These are phyloP conservation scores for Colletotrichum sp. DNA, from an alignment of 2,329 filamentous ascomycete genomes.

Conservation along the genomic window DNA sequence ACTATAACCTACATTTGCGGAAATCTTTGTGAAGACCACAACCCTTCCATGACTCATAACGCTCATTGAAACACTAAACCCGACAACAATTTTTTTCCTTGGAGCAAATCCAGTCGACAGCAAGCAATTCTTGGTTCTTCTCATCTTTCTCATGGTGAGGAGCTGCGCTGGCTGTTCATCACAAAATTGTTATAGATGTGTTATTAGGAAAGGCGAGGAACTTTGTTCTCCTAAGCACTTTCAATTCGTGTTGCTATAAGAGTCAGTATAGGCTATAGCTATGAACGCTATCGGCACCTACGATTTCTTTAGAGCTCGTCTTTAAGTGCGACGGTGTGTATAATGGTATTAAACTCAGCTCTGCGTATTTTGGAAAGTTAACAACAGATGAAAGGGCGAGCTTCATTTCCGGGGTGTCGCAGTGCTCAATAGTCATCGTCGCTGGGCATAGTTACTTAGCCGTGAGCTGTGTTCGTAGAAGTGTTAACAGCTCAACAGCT, in stretches of 20 bases:
- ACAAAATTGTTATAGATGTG: background rate
- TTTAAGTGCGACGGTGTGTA: background rate
- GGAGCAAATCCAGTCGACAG: background rate
- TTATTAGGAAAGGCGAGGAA: background rate
- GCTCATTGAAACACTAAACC: fast-evolving
- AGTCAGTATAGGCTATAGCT: background rate
- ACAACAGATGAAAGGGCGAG: background rate
- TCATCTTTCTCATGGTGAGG: background rate
- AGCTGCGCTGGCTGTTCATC: background rate
- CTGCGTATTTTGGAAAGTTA: background rate
- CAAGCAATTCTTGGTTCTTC: background rate
- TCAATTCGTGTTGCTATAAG: background rate
- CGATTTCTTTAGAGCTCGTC: background rate
- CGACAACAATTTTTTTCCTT: background rate
- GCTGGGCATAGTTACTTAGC: background rate
- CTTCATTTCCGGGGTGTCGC: background rate
- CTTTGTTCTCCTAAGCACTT: background rate
- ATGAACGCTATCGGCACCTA: too few species aligned
- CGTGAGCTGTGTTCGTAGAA: background rate
- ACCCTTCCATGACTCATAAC: too few species aligned
- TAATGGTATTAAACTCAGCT: background rate
- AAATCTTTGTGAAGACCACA: too few species aligned
- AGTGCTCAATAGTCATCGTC: background rate
- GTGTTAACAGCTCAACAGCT: background rate
- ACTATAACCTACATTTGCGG: too few species aligned